These are phyloP conservation scores for Lycium barbarum DNA, from an alignment of 257 asterid species.

Conservation along the genomic window DNA sequence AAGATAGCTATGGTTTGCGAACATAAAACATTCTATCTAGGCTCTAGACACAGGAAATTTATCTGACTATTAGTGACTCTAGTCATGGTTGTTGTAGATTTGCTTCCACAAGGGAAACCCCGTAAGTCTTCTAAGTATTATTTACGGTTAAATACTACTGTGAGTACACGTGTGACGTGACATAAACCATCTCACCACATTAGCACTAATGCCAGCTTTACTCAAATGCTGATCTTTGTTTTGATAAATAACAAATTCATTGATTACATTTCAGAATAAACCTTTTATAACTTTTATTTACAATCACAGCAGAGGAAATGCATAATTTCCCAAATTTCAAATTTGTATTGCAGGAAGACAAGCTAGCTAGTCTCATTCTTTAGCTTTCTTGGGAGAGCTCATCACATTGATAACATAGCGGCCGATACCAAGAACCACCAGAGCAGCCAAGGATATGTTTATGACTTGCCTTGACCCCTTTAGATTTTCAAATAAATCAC, in stretches of 20 bases:
- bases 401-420: conserved; percentile 38
- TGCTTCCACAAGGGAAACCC: no score
- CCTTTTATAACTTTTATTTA: background rate
- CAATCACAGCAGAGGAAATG: background rate
- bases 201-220: background rate
- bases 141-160: no score
- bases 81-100: no score
- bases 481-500: conserved; percentile 33
- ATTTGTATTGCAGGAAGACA: background rate
- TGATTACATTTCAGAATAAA: background rate
- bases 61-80: no score
- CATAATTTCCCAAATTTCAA: background rate
- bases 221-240: background rate
- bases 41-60: no score
- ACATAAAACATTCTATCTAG: no score
- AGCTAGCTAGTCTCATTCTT: conserved; percentile 32
- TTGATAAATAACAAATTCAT: background rate
- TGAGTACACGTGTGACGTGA: no score
- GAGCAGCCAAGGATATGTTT: conserved; percentile 37
- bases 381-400: conserved; percentile 37
- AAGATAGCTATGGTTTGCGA: no score
- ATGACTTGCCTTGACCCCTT: conserved; percentile 52
- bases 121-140: no score
- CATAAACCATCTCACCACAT: background rate
- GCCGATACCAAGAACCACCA: conserved; percentile 54